Conservation (phyloP, 176 grass and related monocot species). For the Stipa capillata region DNA sequence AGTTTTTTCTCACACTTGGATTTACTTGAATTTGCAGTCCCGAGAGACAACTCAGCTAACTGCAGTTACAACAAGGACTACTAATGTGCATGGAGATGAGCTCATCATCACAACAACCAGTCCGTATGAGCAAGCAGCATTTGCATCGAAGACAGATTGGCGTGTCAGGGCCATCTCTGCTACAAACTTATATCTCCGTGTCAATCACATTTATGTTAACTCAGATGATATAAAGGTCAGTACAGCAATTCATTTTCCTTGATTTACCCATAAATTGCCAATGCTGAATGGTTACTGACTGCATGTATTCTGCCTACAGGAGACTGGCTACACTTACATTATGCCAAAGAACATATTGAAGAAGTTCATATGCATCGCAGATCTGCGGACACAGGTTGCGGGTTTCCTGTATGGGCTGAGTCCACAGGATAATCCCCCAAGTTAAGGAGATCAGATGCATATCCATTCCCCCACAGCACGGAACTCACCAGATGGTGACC, state of each 20-base stretch:
- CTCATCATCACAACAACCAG: slow-evolving; percentile 96
- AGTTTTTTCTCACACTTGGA: slow-evolving; percentile 16
- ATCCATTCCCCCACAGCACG: slow-evolving; percentile 79
- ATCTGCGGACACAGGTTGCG: slow-evolving; percentile 83
- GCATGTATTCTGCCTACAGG: slow-evolving; percentile 44
- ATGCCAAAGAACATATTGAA: slow-evolving; percentile 99
- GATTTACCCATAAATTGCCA: neutral
- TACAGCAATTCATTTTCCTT: neutral
- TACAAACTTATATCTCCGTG: slow-evolving; percentile 97
- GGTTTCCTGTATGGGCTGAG: slow-evolving; percentile 90
- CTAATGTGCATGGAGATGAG: slow-evolving; percentile 96
- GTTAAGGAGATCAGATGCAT: slow-evolving; percentile 99
- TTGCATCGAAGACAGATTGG: slow-evolving; percentile 96
- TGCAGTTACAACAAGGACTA: slow-evolving; percentile 92
- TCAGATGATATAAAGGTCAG: slow-evolving; percentile 98
- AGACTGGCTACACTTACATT: slow-evolving; percentile 99
- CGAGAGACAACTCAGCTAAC: slow-evolving; percentile 94
- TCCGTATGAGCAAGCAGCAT: slow-evolving; percentile 92
- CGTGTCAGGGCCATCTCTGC: slow-evolving; percentile 95
- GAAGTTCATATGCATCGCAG: slow-evolving; percentile 99
- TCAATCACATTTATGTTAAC: slow-evolving; percentile 98
- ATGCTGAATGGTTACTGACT: neutral
- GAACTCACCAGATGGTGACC: slow-evolving; percentile 95
- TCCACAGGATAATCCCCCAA: slow-evolving; percentile 93
- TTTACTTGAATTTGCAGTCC: slow-evolving; percentile 52